phyloP scores from a whole-genome alignment of 441 rosid species.

The Euphorbia corollata region DNA sequence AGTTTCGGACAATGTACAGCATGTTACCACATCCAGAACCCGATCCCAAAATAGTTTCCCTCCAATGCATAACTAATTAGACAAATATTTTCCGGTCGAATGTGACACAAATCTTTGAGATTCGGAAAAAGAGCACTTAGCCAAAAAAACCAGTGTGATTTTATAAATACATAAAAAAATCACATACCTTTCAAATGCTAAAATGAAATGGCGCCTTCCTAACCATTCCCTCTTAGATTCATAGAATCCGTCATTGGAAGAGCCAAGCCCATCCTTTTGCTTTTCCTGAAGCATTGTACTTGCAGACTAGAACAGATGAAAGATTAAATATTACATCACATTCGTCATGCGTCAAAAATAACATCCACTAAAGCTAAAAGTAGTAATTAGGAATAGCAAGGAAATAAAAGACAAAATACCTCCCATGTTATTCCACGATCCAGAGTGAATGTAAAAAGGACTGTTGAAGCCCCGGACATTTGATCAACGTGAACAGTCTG shows the following conservation, averaged over 20 bases:
- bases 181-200: slow-evolving; percentile 87
- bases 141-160: background rate
- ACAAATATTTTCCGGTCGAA: background rate
- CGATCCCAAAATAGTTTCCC: background rate
- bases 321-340: slow-evolving; percentile 12
- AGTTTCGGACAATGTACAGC: background rate
- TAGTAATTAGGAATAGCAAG: background rate
- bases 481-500: slow-evolving; percentile 95
- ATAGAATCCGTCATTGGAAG: slow-evolving; percentile 79
- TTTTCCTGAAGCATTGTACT: slow-evolving; percentile 68
- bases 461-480: slow-evolving; percentile 91
- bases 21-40: background rate
- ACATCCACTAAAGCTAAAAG: background rate
- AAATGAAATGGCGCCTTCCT: slow-evolving; percentile 83
- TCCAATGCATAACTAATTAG: background rate
- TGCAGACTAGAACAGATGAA: slow-evolving; percentile 52
- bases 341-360: background rate
- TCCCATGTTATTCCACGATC: slow-evolving; percentile 96
- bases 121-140: background rate
- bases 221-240: slow-evolving; percentile 98
- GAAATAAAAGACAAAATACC: slow-evolving; percentile 34
- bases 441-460: slow-evolving; percentile 77
- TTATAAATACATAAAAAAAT: background rate
- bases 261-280: slow-evolving; percentile 76
- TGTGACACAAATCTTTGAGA: background rate